Base-by-base conservation (phyloP, 78 protist species). In the Dictyostelium intermedium region DNA sequence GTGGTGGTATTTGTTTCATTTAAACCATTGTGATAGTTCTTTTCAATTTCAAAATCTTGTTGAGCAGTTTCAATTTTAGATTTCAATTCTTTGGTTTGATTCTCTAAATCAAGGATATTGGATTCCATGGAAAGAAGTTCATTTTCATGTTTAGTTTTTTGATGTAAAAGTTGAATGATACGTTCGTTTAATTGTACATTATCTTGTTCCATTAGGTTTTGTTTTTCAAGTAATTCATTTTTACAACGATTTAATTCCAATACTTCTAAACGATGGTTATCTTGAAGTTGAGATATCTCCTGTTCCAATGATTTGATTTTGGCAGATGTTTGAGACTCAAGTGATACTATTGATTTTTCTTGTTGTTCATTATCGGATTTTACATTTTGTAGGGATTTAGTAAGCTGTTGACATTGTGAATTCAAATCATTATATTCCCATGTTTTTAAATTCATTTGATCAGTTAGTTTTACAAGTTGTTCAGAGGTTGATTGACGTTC, bases 31-130 rank as follows among this genome's bases (percentile, higher is more conserved):
- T 32, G 43, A 34, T 72, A 72, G 0, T 32, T 20, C n/a, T 47
- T 39, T 43, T 77, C 82, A 43, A 43, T 43, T 77, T 77, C 82
- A 41, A 77, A 77, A 5, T 77, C 82, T 30, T 23, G 27, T 47
- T 45, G n/a, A 18, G 56, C 25, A 0, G 35, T 80, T 41, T 47
- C 84, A 20, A 25, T 39, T 1, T 45, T 18, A 8, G 50, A 23
- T n/a, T 20, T 16, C 34, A 80, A 27, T 25, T 47, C 69, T 27
- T 47, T 50, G 23, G 27, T 30, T 30, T 30, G 32, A 30, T 47
- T 80, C 56, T 80, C 70, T 16, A 80, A 50, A 16, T 80, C 69
- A 0, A 80, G 5, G 1, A 80, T 47, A 27, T 23, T 80, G 16
- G 61, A 47, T 47, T 80, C 84, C 84, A 80, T 14, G 27, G 37